Evolutionary conservation across 1,139 yeast genomes (phyloP).

Genomic region (Candida sp.): DNA sequence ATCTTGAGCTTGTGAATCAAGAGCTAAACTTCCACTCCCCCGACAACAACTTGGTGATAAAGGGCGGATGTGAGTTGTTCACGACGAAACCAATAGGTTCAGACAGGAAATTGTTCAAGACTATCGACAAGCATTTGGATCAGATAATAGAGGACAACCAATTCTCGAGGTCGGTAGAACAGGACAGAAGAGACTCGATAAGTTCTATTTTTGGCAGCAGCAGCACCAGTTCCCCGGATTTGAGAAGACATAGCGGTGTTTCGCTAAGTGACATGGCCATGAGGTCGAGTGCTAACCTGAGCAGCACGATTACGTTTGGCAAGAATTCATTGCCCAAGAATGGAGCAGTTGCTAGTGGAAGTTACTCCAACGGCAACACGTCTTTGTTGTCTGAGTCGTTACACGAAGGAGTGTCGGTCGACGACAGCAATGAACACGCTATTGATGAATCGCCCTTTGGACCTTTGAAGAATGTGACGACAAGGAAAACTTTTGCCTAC

Average conservation of each 20-base stretch:
- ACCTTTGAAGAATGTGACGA: constrained; percentile 81
- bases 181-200: constrained; percentile 43
- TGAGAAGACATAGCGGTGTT: constrained; percentile 24
- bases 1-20: constrained; percentile 87
- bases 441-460: constrained; percentile 87
- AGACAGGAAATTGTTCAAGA: constrained; percentile 86
- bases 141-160: constrained; percentile 63
- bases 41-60: constrained; percentile 75
- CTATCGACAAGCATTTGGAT: constrained; percentile 82
- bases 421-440: constrained; percentile 20
- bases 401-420: constrained; percentile 24
- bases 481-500: constrained; percentile 90
- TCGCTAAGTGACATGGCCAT: constrained; percentile 27
- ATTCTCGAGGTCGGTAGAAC: constrained; percentile 43
- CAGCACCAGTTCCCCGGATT: constrained; percentile 36
- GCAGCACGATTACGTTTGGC: constrained; percentile 7
- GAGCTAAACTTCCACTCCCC: constrained; percentile 86
- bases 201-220: constrained; percentile 40
- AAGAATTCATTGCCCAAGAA: constrained; percentile 9
- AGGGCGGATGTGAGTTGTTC: constrained; percentile 93
- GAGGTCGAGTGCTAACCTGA: constrained; percentile 23
- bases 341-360: constrained; percentile 1
- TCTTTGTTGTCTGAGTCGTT: constrained; percentile 22
- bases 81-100: constrained; percentile 94
- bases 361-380: constrained; percentile 4